Evolutionary conservation across 306 rosid species (phyloP), one percentile per base, ranked within the genome.

Genomic region (Lupinus albus): DNA sequence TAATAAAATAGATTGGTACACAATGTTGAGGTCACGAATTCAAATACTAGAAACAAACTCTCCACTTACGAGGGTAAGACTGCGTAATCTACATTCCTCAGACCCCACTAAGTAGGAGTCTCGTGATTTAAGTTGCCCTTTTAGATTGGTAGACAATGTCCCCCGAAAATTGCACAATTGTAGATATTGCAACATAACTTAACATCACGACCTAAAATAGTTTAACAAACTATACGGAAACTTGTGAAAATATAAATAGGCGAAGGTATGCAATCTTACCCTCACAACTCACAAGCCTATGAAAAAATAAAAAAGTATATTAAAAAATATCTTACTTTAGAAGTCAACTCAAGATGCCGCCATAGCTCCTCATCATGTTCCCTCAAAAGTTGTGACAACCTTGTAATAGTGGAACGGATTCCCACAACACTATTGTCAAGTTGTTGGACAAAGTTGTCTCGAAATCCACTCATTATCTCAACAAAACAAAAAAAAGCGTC

Each of bases 271-370:
- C n/a, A n/a, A n/a, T n/a, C n/a, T n/a, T n/a, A n/a, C n/a, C n/a
- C n/a, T n/a, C n/a, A n/a, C n/a, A n/a, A n/a, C n/a, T n/a, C n/a
- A n/a, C n/a, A n/a, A n/a, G n/a, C n/a, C n/a, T n/a, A n/a, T n/a
- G n/a, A n/a, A n/a, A n/a, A n/a, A n/a, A n/a, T n/a, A n/a, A n/a
- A n/a, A n/a, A n/a, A n/a, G n/a, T 4, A 44, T 28, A 52, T 17
- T 14, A 57, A 63, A 61, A 74, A 25, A 7, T 17, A 11, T 36
- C 89, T 78, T 88, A 90, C 99, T 80, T 94, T 94, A 61, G 96
- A 90, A 57, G 97, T 90, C 79, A 94, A 46, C 83, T 94, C 99
- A 68, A 94, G 99, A 82, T 94, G 99, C 78, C 97, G 99, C 99
- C 99, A 94, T 52, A 94, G 82, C 84, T 94, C 99, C 75, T 90